Percentiles rank a stretch among this genome's conserved stretches.
phyloP scores from a whole-genome alignment of 2,329 filamentous ascomycete species.

The Penicillium sumatraense region DNA sequence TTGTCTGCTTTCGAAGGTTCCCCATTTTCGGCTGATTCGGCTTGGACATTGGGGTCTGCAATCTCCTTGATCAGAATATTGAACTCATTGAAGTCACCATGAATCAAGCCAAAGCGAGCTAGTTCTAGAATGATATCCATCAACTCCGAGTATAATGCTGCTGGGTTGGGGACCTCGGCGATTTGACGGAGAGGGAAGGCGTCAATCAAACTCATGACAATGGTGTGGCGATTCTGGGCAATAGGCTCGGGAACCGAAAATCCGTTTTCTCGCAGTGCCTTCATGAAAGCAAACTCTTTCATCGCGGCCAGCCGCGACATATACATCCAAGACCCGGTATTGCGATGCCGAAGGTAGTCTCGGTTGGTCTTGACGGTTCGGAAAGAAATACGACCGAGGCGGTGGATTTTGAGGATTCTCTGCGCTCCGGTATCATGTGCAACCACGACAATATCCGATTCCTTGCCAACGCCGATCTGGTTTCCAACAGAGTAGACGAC shows the following conservation, averaged over 20 bases:
- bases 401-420: constrained; percentile 90
- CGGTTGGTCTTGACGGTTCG: constrained; percentile 94
- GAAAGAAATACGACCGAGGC: constrained; percentile 94
- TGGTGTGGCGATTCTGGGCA: constrained; percentile 88
- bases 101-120: constrained; percentile 85
- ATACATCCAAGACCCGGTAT: constrained; percentile 94
- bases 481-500: constrained; percentile 90
- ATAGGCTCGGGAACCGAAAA: constrained; percentile 90
- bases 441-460: constrained; percentile 95
- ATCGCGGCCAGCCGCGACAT: constrained; percentile 89
- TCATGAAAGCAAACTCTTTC: constrained; percentile 96
- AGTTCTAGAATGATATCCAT: constrained; percentile 84
- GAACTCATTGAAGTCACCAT: constrained; percentile 99
- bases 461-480: constrained; percentile 94
- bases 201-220: constrained; percentile 93
- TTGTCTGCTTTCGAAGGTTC: constrained; percentile 35
- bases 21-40: constrained; percentile 38
- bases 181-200: constrained; percentile 92
- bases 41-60: constrained; percentile 38
- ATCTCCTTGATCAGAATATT: constrained; percentile 92
- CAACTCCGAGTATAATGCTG: constrained; percentile 85
- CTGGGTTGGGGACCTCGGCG: constrained; percentile 78
- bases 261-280: constrained; percentile 77
- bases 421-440: constrained; percentile 78
- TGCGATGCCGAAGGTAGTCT: constrained; percentile 86